phyloP scores from a whole-genome alignment of 2,329 filamentous ascomycete species.

The Xylaria sp. region DNA sequence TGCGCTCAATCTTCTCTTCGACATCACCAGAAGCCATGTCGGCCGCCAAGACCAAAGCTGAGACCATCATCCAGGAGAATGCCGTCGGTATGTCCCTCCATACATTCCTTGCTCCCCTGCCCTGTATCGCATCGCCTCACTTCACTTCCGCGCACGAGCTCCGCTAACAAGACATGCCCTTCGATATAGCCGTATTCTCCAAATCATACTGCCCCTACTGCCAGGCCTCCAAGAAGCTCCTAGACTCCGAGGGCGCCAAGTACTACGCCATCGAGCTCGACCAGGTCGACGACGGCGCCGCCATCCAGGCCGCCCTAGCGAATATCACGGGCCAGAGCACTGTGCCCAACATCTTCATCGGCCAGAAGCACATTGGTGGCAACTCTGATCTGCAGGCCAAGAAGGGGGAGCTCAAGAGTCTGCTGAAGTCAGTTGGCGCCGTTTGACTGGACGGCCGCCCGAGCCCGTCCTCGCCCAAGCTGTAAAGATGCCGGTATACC shows the following conservation, averaged over 20 bases:
- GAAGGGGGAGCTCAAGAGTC: slow-evolving; percentile 71
- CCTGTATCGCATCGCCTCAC: not conserved
- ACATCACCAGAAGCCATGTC: slow-evolving; percentile 77
- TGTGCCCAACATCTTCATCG: slow-evolving; percentile 96
- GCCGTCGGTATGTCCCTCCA: slow-evolving; percentile 72
- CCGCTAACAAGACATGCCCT: slow-evolving; percentile 31
- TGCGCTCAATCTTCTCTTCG: slow-evolving; percentile 76
- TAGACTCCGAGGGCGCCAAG: slow-evolving; percentile 77
- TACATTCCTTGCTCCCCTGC: too few relatives aligned
- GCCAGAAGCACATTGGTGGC: slow-evolving; percentile 90
- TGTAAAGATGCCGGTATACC: slow-evolving; percentile 15
- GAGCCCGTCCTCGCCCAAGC: slow-evolving; percentile 21
- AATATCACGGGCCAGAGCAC: slow-evolving; percentile 85
- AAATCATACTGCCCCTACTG: slow-evolving; percentile 98
- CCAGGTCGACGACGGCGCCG: slow-evolving; percentile 81
- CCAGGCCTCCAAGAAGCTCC: slow-evolving; percentile 77
- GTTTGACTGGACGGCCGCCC: slow-evolving; percentile 57
- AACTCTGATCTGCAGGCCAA: slow-evolving; percentile 85
- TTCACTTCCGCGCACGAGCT: too few relatives aligned
- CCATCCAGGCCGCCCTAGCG: slow-evolving; percentile 83
- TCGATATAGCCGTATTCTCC: slow-evolving; percentile 82
- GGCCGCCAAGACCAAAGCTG: slow-evolving; percentile 83
- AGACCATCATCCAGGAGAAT: slow-evolving; percentile 89
- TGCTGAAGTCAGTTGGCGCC: slow-evolving; percentile 74
- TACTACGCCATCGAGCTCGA: slow-evolving; percentile 85